Conservation (phyloP, 345 rosid species). For the Populus tremula region DNA sequence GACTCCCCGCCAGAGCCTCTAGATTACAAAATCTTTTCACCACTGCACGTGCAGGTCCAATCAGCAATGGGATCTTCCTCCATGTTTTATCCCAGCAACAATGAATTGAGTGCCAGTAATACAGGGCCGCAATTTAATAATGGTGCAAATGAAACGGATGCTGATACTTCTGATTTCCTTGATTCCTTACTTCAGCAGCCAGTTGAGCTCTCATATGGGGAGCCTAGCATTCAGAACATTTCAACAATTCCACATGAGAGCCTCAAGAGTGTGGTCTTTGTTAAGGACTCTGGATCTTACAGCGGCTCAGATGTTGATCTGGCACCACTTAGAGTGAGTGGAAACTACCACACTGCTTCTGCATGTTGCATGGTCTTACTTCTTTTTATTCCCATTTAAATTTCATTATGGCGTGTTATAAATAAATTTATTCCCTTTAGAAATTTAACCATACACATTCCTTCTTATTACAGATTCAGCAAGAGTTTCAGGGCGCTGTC, state of each 20-base stretch:
- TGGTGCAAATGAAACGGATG: slow-evolving; percentile 36
- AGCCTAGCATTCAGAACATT: slow-evolving; percentile 3
- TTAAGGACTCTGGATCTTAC: slow-evolving; percentile 16
- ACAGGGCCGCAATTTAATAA: slow-evolving; percentile 21
- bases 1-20: slow-evolving; percentile 25
- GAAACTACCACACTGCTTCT: slow-evolving; percentile 3
- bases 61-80: slow-evolving; percentile 36
- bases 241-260: slow-evolving; percentile 18
- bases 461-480: slow-evolving; percentile 17
- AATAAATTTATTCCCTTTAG: neutral
- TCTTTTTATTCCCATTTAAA: neutral
- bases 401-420: neutral
- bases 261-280: slow-evolving; percentile 1
- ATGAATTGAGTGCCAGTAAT: slow-evolving; percentile 6
- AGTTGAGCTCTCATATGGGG: slow-evolving; percentile 22
- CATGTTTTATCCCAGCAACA: slow-evolving; percentile 22
- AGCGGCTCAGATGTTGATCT: slow-evolving; percentile 14
- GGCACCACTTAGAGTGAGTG: slow-evolving; percentile 28
- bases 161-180: slow-evolving; percentile 36
- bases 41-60: slow-evolving; percentile 41
- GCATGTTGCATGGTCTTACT: neutral
- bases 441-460: neutral
- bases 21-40: slow-evolving; percentile 41
- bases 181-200: slow-evolving; percentile 40
- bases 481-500: slow-evolving; percentile 11